These are phyloP conservation scores for Asclepias syriaca DNA, from an alignment of 257 asterid species.

Conservation along the genomic window DNA sequence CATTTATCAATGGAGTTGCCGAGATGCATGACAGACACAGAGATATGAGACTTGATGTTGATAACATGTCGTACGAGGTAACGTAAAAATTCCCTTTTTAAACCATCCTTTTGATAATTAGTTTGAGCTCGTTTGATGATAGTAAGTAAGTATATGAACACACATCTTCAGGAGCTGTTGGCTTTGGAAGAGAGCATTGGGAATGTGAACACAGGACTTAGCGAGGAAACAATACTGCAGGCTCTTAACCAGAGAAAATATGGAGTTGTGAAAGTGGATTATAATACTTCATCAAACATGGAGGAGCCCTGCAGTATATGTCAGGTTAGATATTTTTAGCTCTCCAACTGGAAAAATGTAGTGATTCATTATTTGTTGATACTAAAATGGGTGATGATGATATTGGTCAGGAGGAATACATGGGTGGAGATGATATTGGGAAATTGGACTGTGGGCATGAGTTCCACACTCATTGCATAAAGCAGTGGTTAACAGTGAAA, in stretches of 20 bases:
- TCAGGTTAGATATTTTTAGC: slow-evolving; percentile 43
- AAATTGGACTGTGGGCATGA: slow-evolving; percentile 72
- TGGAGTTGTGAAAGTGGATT: slow-evolving; percentile 10
- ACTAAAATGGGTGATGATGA: not conserved
- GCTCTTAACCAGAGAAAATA: slow-evolving; percentile 48
- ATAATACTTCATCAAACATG: slow-evolving; percentile 23
- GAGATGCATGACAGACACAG: slow-evolving; percentile 83
- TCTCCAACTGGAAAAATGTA: not conserved
- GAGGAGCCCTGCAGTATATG: slow-evolving; percentile 92
- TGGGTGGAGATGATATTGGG: slow-evolving; percentile 57
- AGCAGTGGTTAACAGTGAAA: slow-evolving; percentile 75
- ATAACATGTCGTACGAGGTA: slow-evolving; percentile 95
- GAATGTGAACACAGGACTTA: slow-evolving; percentile 74
- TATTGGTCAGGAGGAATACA: slow-evolving; percentile 58
- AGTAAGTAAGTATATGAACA: not conserved
- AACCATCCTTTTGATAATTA: not conserved
- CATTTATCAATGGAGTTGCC: slow-evolving; percentile 41
- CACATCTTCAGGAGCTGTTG: slow-evolving; percentile 63
- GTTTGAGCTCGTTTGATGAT: not conserved
- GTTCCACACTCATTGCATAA: slow-evolving; percentile 70
- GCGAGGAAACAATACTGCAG: slow-evolving; percentile 44
- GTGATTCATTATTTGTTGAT: not conserved
- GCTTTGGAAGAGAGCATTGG: slow-evolving; percentile 93
- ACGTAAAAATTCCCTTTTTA: slow-evolving; percentile 5
- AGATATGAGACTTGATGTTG: slow-evolving; percentile 91